Base-by-base conservation (phyloP, 331 rosid genomes). In the Quercus phellos region DNA sequence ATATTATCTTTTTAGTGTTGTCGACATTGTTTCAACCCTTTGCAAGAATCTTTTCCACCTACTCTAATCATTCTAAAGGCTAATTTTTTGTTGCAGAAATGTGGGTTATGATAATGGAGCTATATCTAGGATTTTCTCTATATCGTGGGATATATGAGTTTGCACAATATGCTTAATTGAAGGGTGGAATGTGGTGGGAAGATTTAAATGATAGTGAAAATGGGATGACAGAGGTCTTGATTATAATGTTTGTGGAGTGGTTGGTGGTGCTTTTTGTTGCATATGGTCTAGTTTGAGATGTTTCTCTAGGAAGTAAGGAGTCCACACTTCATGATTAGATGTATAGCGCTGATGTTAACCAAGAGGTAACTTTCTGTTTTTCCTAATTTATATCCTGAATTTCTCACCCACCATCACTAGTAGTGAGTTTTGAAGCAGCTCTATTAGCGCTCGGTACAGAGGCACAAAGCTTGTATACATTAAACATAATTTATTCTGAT, bases 111-210 rank as follows among this genome's bases (percentile, higher is more conserved):
- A 85, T 77, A 34, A 34, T 94, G 81, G 99, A 94, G 86, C 64
- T 90, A 70, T 92, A 85, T 79, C 99, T 96, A 14, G 98, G 98
- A 55, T 92, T 94, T 85, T 72, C 94, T 72, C 81, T 94, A 51
- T 85, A 82, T 78, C 93, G 98, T 6, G 99, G 97, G 61, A 68
- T 94, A 42, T 90, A 89, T 75, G 97, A 94, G 86, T 88, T 94
- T 63, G 80, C 88, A 8, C 81, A 90, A 72, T 91, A 68, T 79
- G 55, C 94, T 58, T 55, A 69, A 14, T 61, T 1, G 11, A 97
- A 90, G 26, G 72, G 71, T 69, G 98, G 97, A 64, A 92, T 92
- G 97, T 85, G 79, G 51, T 94, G 99, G 98, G 72, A 58, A 73
- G 81, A 92, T 83, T 81, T 94, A 83, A 87, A 77, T 77, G 90